Conservation (phyloP, 805 yeast species). For the Candida mattraensis region DNA sequence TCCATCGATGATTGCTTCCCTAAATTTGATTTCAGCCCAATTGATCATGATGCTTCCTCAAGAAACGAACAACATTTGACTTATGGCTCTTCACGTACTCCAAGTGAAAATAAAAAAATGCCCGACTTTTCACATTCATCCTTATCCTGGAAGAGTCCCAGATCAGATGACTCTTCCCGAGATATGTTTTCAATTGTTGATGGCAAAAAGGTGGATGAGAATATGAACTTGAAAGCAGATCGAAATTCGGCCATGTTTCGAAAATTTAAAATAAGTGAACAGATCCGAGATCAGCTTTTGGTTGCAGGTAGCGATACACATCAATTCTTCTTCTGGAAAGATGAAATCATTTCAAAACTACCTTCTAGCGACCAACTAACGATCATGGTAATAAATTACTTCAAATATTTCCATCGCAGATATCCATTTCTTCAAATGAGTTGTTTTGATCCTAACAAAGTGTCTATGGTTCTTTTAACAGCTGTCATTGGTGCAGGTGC, state of each 20-base stretch:
- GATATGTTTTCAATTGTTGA: slow-evolving; percentile 6
- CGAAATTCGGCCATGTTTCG: slow-evolving; percentile 1
- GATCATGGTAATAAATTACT: slow-evolving; percentile 6
- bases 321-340: slow-evolving; percentile 9
- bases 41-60: no score
- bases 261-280: slow-evolving; percentile 4
- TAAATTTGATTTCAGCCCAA: background rate
- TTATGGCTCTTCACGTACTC: no score
- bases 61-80: no score
- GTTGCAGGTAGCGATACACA: slow-evolving; percentile 6
- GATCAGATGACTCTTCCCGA: slow-evolving; percentile 4
- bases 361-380: slow-evolving; percentile 9
- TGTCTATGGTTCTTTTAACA: slow-evolving; percentile 2
- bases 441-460: slow-evolving; percentile 7
- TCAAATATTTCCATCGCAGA: slow-evolving; percentile 7
- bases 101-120: slow-evolving; percentile 1
- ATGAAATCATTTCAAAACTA: slow-evolving; percentile 3
- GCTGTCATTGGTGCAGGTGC: slow-evolving; percentile 11
- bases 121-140: slow-evolving; percentile 12
- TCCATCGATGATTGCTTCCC: slow-evolving; percentile 1
- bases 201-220: background rate
- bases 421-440: slow-evolving; percentile 5
- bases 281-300: slow-evolving; percentile 8
- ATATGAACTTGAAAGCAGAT: slow-evolving; percentile 1
- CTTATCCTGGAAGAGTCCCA: slow-evolving; percentile 7